Evolutionary conservation across 2,329 filamentous ascomycete genomes (phyloP).

Genomic region (Emergomyces orientalis): DNA sequence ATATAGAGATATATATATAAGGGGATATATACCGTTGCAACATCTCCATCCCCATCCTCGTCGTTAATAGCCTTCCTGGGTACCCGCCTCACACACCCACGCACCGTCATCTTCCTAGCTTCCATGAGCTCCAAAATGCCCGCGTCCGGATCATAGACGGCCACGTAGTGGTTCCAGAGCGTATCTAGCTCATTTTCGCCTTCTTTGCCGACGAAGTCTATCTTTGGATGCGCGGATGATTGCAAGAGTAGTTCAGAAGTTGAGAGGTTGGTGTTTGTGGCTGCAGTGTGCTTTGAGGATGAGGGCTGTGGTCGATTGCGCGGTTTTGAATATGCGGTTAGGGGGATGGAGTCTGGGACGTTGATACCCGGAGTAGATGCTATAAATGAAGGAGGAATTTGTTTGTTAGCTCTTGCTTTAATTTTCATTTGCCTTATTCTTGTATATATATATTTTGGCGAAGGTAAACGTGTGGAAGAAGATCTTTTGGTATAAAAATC

Average conservation of each 20-base stretch:
- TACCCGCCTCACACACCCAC: slow-evolving; percentile 36
- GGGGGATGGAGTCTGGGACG: slow-evolving; percentile 26
- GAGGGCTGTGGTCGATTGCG: slow-evolving; percentile 30
- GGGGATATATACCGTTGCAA: slow-evolving; percentile 4
- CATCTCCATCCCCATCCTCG: slow-evolving; percentile 21
- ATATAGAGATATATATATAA: not conserved
- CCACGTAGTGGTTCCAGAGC: slow-evolving; percentile 51
- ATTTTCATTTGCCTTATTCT: not conserved
- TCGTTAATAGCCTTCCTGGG: slow-evolving; percentile 19
- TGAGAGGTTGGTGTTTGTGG: slow-evolving; percentile 29
- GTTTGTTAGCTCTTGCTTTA: not conserved
- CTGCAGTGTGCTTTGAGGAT: slow-evolving; percentile 20
- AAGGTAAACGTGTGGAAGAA: not conserved
- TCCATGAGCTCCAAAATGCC: slow-evolving; percentile 46
- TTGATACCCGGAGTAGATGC: slow-evolving; percentile 22
- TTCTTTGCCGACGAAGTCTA: slow-evolving; percentile 50
- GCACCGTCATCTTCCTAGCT: slow-evolving; percentile 47
- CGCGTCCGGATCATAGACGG: slow-evolving; percentile 48
- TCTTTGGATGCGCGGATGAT: slow-evolving; percentile 50
- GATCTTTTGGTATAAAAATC: too few relatives aligned
- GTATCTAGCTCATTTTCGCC: slow-evolving; percentile 43
- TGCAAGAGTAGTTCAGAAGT: slow-evolving; percentile 49
- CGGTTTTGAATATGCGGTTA: slow-evolving; percentile 39
- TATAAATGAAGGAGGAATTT: slow-evolving; percentile 4
- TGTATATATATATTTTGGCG: not conserved